Conservation (phyloP, 2,329 filamentous ascomycete species). For the Sclerotiophoma versabilis region DNA sequence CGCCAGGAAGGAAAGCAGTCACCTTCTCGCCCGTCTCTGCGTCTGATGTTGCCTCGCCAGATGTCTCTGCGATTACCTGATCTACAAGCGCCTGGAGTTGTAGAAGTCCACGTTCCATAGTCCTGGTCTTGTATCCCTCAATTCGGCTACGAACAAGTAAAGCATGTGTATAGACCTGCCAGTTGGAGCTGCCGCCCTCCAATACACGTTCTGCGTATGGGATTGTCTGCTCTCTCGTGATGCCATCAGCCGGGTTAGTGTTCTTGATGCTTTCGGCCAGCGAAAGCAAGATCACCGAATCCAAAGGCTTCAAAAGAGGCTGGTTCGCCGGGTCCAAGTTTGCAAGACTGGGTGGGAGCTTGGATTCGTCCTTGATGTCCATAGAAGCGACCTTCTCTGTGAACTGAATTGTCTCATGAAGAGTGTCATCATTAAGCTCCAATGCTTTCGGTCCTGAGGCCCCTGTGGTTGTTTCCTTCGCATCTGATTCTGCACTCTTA, state of each 20-base stretch:
- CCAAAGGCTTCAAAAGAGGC: slow-evolving; percentile 79
- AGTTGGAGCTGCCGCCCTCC: slow-evolving; percentile 88
- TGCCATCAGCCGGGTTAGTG: slow-evolving; percentile 79
- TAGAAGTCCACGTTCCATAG: slow-evolving; percentile 85
- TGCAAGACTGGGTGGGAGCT: slow-evolving; percentile 67
- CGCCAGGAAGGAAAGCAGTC: slow-evolving; percentile 80
- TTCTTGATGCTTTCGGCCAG: slow-evolving; percentile 89
- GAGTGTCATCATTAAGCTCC: slow-evolving; percentile 87
- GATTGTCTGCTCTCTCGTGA: slow-evolving; percentile 92
- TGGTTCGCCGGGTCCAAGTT: slow-evolving; percentile 79
- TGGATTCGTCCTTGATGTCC: slow-evolving; percentile 54
- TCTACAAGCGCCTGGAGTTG: slow-evolving; percentile 96
- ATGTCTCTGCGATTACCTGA: slow-evolving; percentile 89
- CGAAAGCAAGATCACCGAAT: slow-evolving; percentile 85
- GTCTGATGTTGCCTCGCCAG: slow-evolving; percentile 41
- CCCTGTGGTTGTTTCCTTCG: slow-evolving; percentile 22
- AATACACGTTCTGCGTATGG: slow-evolving; percentile 91
- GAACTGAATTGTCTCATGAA: slow-evolving; percentile 88
- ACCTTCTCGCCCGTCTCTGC: slow-evolving; percentile 55
- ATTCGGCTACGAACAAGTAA: slow-evolving; percentile 88
- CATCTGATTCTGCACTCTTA: slow-evolving; percentile 64
- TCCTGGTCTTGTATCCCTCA: slow-evolving; percentile 85
- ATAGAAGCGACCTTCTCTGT: slow-evolving; percentile 60
- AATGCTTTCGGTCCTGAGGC: slow-evolving; percentile 69
- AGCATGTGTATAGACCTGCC: slow-evolving; percentile 97